A percentile compares a stretch with the other conserved stretches of the same genome.
Conservation (phyloP, 208 protist genomes). For the Willaertia magna region DNA sequence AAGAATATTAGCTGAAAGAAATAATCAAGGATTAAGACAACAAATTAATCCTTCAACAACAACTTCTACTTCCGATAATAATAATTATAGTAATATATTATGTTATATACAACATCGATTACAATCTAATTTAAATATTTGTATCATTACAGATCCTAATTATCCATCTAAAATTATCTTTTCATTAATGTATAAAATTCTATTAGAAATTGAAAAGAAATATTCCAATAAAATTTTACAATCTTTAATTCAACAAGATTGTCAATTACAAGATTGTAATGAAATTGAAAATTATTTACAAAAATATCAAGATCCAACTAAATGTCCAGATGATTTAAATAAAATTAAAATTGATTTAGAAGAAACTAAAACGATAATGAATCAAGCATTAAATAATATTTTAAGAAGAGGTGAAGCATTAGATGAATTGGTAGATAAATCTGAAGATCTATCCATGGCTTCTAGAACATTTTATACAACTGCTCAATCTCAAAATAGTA, state of each 20-base stretch:
- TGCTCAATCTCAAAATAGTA: background rate
- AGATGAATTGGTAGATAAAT: slow-evolving; percentile 19
- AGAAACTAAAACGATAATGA: slow-evolving; percentile 23
- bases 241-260: background rate
- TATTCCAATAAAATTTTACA: background rate
- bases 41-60: background rate
- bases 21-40: background rate
- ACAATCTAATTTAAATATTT: background rate
- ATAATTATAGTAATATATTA: too few species aligned
- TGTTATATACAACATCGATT: background rate
- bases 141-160: background rate
- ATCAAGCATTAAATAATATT: slow-evolving; percentile 20
- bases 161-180: background rate
- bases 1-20: background rate
- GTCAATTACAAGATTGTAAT: background rate
- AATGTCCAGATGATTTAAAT: slow-evolving; percentile 20
- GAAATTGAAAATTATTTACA: background rate
- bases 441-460: background rate
- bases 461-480: background rate
- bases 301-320: slow-evolving; percentile 23
- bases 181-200: background rate
- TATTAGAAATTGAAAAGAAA: background rate
- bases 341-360: slow-evolving; percentile 22
- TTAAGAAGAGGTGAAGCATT: slow-evolving; percentile 20
- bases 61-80: too few species aligned